These are phyloP conservation scores for Aspergillus persii DNA, from an alignment of 2,329 filamentous ascomycete genomes.

Conservation along the genomic window DNA sequence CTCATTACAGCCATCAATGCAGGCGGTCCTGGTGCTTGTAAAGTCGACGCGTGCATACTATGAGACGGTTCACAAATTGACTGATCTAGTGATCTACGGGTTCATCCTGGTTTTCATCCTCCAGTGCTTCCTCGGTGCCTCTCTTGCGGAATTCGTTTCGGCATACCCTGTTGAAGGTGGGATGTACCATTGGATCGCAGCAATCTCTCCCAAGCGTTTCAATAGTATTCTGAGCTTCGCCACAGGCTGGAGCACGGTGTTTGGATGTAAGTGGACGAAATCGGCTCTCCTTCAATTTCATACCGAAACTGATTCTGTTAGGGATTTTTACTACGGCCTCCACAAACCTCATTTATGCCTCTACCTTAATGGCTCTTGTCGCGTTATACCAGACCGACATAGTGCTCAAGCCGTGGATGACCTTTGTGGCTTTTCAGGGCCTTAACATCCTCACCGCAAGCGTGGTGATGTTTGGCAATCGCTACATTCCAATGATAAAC, in stretches of 20 bases:
- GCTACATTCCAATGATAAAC: conserved; percentile 44
- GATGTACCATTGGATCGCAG: conserved; percentile 54
- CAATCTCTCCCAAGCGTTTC: conserved; percentile 42
- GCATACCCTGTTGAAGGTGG: conserved; percentile 51
- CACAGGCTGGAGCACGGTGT: conserved; percentile 47
- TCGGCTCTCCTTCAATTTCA: neutral
- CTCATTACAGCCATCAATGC: conserved; percentile 49
- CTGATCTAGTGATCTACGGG: conserved; percentile 48
- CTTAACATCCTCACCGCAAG: conserved; percentile 44
- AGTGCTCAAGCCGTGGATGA: conserved; percentile 49
- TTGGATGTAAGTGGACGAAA: conserved; percentile 30
- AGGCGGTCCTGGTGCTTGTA: conserved; percentile 46
- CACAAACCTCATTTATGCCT: conserved; percentile 46
- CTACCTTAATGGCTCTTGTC: conserved; percentile 43
- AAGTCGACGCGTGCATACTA: neutral
- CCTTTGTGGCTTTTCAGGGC: conserved; percentile 42
- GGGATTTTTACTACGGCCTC: conserved; percentile 48
- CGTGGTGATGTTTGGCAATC: conserved; percentile 51
- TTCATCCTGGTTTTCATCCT: conserved; percentile 50
- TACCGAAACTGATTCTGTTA: conserved; percentile 12
- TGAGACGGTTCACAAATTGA: conserved; percentile 12
- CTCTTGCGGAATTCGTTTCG: conserved; percentile 49
- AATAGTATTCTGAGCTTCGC: conserved; percentile 45
- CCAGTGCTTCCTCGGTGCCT: conserved; percentile 47
- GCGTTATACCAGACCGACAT: conserved; percentile 42